These are phyloP conservation scores for Solanum sejunctum DNA, from an alignment of 257 asterid genomes.

Conservation along the genomic window DNA sequence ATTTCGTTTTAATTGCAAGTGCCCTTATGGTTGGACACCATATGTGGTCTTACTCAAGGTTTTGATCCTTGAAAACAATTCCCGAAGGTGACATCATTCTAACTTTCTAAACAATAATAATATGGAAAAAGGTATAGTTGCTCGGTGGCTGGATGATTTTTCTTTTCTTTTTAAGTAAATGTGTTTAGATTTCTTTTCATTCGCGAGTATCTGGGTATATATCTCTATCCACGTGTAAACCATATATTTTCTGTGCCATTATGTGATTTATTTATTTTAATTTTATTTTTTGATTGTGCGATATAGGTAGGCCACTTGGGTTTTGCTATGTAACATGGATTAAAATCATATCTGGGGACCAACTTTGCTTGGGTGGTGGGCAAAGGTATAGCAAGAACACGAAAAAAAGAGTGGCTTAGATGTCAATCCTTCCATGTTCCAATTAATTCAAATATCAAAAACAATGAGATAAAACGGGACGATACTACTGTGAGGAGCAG, in stretches of 20 bases:
- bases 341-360: not conserved
- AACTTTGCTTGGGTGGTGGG: not conserved
- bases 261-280: not conserved
- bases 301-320: not conserved
- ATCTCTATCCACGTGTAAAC: not conserved
- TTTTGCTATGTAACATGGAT: not conserved
- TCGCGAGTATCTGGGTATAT: not conserved
- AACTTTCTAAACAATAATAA: not conserved
- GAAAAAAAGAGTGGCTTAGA: not conserved
- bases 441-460: no score
- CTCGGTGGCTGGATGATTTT: no score
- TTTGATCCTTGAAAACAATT: not conserved
- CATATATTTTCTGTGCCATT: not conserved
- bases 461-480: not conserved
- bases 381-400: not conserved
- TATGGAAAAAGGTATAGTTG: not conserved
- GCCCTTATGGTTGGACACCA: not conserved
- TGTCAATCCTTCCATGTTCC: not conserved
- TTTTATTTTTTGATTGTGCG: not conserved
- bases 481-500: not conserved
- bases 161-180: not conserved
- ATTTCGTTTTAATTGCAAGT: not conserved
- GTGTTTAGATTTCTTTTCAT: not conserved
- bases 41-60: not conserved
- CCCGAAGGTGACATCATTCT: not conserved